phyloP scores from a whole-genome alignment of 768 basidiomycete species.

The Naganishia onofrii region DNA sequence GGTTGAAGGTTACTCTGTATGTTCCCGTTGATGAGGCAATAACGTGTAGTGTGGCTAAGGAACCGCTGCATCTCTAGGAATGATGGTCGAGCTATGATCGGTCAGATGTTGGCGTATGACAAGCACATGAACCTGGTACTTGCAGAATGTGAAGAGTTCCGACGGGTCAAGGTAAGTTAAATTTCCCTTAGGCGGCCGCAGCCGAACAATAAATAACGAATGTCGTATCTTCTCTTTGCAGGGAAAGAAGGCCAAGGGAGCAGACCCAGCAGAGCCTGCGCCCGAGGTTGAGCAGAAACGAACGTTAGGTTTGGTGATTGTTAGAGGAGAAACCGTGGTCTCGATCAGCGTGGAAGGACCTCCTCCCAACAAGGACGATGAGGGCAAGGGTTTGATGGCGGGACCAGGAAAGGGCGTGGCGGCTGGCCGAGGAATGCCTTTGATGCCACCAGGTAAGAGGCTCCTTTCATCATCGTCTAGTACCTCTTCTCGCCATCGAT shows the following conservation, averaged over 20 bases:
- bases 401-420: slow-evolving; percentile 95
- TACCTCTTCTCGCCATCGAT: background rate
- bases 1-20: slow-evolving; percentile 91
- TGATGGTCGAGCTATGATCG: slow-evolving; percentile 91
- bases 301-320: slow-evolving; percentile 89
- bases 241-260: slow-evolving; percentile 56
- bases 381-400: slow-evolving; percentile 71
- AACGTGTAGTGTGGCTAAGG: background rate
- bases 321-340: slow-evolving; percentile 94
- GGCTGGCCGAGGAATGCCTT: slow-evolving; percentile 91
- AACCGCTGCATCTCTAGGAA: slow-evolving; percentile 37
- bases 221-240: slow-evolving; percentile 45
- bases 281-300: slow-evolving; percentile 86
- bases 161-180: slow-evolving; percentile 80
- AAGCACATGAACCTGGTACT: slow-evolving; percentile 99
- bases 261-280: slow-evolving; percentile 61
- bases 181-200: background rate
- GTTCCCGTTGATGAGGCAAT: slow-evolving; percentile 24
- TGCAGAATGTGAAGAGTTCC: slow-evolving; percentile 96
- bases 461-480: slow-evolving; percentile 10
- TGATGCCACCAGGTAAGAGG: slow-evolving; percentile 52
- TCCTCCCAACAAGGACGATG: slow-evolving; percentile 80
- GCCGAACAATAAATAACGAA: too few relatives aligned
- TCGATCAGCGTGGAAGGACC: slow-evolving; percentile 93
- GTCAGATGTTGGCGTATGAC: slow-evolving; percentile 99